phyloP scores from a whole-genome alignment of 2,329 filamentous ascomycete species.

The Alternaria incomplexa region DNA sequence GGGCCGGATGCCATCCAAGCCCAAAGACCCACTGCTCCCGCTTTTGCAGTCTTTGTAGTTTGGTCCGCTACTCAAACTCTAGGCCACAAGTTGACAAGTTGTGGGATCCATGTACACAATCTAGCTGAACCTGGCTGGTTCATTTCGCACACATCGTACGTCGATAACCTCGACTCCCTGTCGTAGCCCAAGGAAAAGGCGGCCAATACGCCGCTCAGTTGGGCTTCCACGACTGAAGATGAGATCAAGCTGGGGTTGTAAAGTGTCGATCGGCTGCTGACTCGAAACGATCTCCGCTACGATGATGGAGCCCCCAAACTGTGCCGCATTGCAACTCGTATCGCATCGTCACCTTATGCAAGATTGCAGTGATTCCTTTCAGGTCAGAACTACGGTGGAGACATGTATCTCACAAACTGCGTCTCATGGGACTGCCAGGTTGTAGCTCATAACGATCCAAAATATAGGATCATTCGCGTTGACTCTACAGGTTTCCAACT shows the following conservation, averaged over 20 bases:
- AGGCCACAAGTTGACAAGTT: background rate
- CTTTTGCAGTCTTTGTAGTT: background rate
- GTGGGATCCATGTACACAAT: background rate
- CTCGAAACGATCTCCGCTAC: constrained; percentile 1
- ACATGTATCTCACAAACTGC: background rate
- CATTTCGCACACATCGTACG: background rate
- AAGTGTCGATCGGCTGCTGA: background rate
- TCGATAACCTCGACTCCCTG: background rate
- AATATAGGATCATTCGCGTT: background rate
- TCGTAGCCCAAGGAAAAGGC: background rate
- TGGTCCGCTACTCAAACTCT: background rate
- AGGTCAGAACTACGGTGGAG: background rate
- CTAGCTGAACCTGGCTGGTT: background rate
- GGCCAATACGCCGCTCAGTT: background rate
- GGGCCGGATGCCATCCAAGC: background rate
- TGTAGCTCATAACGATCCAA: background rate
- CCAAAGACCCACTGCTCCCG: background rate
- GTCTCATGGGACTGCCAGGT: background rate
- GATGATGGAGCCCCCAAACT: background rate
- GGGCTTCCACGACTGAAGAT: background rate
- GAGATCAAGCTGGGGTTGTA: background rate
- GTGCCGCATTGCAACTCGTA: constrained; percentile 5
- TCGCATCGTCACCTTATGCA: background rate
- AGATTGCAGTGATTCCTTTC: background rate
- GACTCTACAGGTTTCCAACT: background rate